These are phyloP conservation scores for Capsicum rhomboideum DNA, from an alignment of 257 asterid species.

Conservation along the genomic window DNA sequence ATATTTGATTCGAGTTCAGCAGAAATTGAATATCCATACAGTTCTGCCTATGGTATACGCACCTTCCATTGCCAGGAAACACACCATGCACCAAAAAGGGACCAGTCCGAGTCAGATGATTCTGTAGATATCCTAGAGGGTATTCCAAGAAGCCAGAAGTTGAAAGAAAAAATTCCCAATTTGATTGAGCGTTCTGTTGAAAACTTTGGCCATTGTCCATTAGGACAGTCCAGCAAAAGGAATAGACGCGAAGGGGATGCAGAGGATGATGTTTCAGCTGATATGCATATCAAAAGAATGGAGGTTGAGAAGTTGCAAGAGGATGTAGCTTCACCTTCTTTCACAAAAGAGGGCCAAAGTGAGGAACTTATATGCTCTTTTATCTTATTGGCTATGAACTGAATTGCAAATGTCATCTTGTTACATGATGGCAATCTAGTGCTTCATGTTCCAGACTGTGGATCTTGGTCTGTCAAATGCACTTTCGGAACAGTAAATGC, in stretches of 20 bases:
- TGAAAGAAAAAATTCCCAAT: neutral
- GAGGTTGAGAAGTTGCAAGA: neutral
- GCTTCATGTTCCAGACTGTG: too few species aligned
- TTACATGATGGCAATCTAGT: too few species aligned
- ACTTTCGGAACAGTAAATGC: too few species aligned
- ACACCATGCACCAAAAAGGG: neutral
- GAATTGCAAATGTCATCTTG: neutral
- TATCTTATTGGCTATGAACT: neutral
- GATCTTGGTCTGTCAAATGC: too few species aligned
- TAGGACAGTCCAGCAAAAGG: neutral
- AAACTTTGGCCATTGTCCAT: neutral
- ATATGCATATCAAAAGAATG: neutral
- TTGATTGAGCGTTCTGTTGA: neutral
- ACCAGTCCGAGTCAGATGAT: neutral
- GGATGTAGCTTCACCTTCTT: neutral
- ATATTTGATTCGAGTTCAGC: constrained; percentile 4
- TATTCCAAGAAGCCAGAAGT: neutral
- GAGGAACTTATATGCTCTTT: neutral
- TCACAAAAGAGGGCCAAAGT: neutral
- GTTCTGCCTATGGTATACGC: neutral
- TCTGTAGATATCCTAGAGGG: neutral
- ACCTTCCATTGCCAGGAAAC: neutral
- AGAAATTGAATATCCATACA: constrained; percentile 24
- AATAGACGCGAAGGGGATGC: neutral
- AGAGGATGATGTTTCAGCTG: constrained; percentile 4